Conservation (phyloP, 805 yeast genomes). For the Candida pseudofarinosa region DNA sequence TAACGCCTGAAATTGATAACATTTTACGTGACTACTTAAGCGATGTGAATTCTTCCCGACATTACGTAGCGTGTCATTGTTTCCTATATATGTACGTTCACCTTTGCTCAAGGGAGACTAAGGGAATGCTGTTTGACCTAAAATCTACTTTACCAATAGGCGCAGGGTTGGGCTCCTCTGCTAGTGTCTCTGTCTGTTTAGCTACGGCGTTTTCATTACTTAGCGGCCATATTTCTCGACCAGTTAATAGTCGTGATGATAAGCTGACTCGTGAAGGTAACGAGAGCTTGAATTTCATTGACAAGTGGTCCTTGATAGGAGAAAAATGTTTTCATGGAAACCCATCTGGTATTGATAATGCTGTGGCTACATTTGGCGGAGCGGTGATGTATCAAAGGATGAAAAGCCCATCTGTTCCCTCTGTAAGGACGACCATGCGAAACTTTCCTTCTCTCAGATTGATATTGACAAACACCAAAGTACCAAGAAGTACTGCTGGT, state of each 20-base stretch:
- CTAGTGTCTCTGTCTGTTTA: slow-evolving; percentile 81
- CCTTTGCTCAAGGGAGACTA: slow-evolving; percentile 44
- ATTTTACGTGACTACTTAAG: slow-evolving; percentile 43
- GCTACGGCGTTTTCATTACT: slow-evolving; percentile 66
- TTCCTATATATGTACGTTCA: slow-evolving; percentile 74
- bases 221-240: slow-evolving; percentile 49
- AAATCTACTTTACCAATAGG: slow-evolving; percentile 90
- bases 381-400: slow-evolving; percentile 84
- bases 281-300: slow-evolving; percentile 57
- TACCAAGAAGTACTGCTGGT: slow-evolving; percentile 84
- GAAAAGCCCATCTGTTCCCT: slow-evolving; percentile 47
- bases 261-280: slow-evolving; percentile 24
- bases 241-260: slow-evolving; percentile 32
- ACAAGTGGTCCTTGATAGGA: slow-evolving; percentile 86
- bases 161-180: slow-evolving; percentile 95
- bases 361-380: slow-evolving; percentile 94
- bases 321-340: slow-evolving; percentile 95
- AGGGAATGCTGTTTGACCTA: slow-evolving; percentile 58
- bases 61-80: slow-evolving; percentile 74
- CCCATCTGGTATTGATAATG: slow-evolving; percentile 95
- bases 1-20: slow-evolving; percentile 55
- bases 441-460: slow-evolving; percentile 71
- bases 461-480: slow-evolving; percentile 75
- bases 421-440: slow-evolving; percentile 63
- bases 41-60: slow-evolving; percentile 51